Percentiles rank a stretch among this genome's conserved stretches.
Conservation (phyloP, 495 filamentous ascomycete species). For the Aspergillus baeticus region DNA sequence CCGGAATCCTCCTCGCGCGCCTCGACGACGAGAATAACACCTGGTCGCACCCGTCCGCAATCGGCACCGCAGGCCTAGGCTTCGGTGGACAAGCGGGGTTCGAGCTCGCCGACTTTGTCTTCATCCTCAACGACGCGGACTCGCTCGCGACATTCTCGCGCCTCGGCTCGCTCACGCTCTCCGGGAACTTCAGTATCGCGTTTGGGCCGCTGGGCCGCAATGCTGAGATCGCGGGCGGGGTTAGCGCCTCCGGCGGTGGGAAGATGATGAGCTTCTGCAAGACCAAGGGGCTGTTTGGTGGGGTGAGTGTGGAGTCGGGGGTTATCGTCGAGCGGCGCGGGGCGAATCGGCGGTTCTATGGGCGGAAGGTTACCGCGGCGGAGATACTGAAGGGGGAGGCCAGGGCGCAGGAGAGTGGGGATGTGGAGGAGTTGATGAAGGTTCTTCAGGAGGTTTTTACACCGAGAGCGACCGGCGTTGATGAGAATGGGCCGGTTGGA, state of each 20-base stretch:
- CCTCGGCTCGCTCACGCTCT: constrained; percentile 76
- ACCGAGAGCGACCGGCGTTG: too few species aligned
- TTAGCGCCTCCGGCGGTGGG: constrained; percentile 74
- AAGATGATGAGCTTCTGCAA: constrained; percentile 90
- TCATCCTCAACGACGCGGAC: constrained; percentile 84
- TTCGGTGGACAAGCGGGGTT: constrained; percentile 91
- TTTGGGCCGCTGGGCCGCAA: constrained; percentile 88
- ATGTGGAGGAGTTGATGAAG: constrained; percentile 59
- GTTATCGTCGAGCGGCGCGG: constrained; percentile 81
- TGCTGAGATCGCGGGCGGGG: constrained; percentile 85
- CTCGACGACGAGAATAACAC: constrained; percentile 63
- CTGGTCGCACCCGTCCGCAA: constrained; percentile 90
- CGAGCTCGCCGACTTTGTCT: constrained; percentile 95
- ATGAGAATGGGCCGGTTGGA: neutral
- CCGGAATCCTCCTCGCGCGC: constrained; percentile 87
- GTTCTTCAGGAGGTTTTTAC: constrained; percentile 57
- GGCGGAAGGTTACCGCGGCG: constrained; percentile 65
- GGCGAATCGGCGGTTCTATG: constrained; percentile 92
- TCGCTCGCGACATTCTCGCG: constrained; percentile 91
- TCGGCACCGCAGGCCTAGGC: constrained; percentile 78
- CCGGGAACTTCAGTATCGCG: constrained; percentile 89
- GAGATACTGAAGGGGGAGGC: constrained; percentile 70
- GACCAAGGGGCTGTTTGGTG: constrained; percentile 92
- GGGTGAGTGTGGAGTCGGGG: constrained; percentile 82
- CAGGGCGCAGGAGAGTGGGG: constrained; percentile 68